These are phyloP conservation scores for Flaveria linearis DNA, from an alignment of 129 eudicot species.

Conservation along the genomic window DNA sequence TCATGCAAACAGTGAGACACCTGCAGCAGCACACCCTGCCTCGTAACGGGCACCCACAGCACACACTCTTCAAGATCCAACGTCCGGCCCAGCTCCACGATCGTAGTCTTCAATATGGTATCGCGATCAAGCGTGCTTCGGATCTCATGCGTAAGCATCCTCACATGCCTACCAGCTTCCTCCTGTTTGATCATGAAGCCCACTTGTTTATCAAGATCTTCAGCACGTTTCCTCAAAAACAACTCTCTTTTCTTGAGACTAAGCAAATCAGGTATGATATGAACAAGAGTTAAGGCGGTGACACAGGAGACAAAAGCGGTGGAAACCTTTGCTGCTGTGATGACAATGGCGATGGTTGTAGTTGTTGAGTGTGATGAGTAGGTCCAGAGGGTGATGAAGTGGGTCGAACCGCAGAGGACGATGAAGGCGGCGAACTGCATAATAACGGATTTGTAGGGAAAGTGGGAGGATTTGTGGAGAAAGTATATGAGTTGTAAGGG, in stretches of 20 bases:
- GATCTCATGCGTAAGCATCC: slow-evolving; percentile 61
- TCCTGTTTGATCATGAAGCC: slow-evolving; percentile 48
- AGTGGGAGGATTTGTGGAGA: slow-evolving; percentile 49
- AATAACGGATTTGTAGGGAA: slow-evolving; percentile 54
- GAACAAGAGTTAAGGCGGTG: slow-evolving; percentile 55
- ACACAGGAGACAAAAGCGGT: slow-evolving; percentile 52
- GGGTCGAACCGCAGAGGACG: slow-evolving; percentile 61
- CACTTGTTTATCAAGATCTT: slow-evolving; percentile 59
- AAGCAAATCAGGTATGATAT: slow-evolving; percentile 48
- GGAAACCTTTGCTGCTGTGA: slow-evolving; percentile 48
- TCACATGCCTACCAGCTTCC: slow-evolving; percentile 54
- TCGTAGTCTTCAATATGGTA: slow-evolving; percentile 53
- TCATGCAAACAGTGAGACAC: slow-evolving; percentile 43
- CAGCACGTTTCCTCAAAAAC: slow-evolving; percentile 43
- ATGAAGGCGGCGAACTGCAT: slow-evolving; percentile 57
- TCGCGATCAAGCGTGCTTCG: slow-evolving; percentile 60
- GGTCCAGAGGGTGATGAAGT: slow-evolving; percentile 52
- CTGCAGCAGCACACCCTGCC: slow-evolving; percentile 38
- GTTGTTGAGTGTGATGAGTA: slow-evolving; percentile 47
- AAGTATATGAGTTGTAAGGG: slow-evolving; percentile 63
- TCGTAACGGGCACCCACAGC: slow-evolving; percentile 57
- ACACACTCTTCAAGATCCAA: slow-evolving; percentile 59
- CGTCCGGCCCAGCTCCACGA: slow-evolving; percentile 53
- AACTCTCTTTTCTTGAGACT: slow-evolving; percentile 45
- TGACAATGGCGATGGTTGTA: slow-evolving; percentile 44